Conservation (phyloP, 78 protist genomes). For the Bodo saltans region DNA sequence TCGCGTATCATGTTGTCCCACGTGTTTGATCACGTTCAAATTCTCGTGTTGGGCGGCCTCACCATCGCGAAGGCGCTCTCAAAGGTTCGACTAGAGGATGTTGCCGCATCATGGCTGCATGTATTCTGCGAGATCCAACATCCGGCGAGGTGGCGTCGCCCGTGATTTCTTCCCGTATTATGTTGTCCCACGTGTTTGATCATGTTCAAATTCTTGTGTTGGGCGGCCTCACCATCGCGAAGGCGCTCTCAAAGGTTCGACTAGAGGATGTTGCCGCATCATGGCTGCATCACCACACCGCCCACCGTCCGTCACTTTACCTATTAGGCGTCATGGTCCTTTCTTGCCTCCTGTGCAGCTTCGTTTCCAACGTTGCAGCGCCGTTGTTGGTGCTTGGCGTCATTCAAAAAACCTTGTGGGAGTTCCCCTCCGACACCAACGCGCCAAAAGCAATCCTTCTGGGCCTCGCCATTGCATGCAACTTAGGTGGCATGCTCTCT, state of each 20-base stretch:
- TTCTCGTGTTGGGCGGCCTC: neutral
- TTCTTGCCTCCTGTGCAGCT: constrained; percentile 3
- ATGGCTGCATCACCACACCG: neutral
- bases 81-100: constrained; percentile 4
- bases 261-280: neutral
- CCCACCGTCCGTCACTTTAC: neutral
- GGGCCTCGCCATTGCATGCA: constrained; percentile 40
- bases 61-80: constrained; percentile 1
- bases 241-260: constrained; percentile 11
- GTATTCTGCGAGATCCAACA: too few relatives aligned
- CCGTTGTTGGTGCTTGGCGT: constrained; percentile 13
- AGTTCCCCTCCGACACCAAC: neutral
- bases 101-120: neutral
- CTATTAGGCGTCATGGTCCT: constrained; percentile 11
- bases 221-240: neutral
- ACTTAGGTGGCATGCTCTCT: constrained; percentile 42
- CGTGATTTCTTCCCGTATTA: neutral
- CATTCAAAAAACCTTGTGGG: neutral
- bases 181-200: neutral
- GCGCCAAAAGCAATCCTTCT: neutral
- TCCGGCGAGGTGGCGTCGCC: neutral
- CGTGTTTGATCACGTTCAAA: neutral
- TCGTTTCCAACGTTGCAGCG: constrained; percentile 42
- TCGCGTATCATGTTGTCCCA: neutral
- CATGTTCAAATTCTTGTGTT: neutral